Base-by-base conservation (phyloP, 345 rosid species). In the Turritis glabra region DNA sequence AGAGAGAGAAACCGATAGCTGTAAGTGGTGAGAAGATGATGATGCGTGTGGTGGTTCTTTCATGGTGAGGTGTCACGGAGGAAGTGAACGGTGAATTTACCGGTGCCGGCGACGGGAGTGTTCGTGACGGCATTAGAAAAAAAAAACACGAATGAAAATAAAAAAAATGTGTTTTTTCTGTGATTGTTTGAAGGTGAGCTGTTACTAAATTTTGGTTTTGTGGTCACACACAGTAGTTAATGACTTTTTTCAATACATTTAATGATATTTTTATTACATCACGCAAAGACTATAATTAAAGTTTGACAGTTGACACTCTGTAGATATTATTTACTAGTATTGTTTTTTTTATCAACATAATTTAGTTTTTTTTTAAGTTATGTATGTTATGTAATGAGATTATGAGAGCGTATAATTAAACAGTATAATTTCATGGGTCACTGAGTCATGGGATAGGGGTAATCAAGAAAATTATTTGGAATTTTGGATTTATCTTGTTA, bases 71-170 rank as follows among this genome's bases (percentile, higher is more conserved):
- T 53, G 58, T 2, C 19, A 53, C 35, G 60, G 60, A 55, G 13
- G 21, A 29, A 56, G 41, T 5, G 13, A 23, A 40, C 17, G 69
- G 71, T 1, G 25, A 47, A 23, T 3, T 59, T 21, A 12, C 75
- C 17, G 79, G 78, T 38, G 67, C 67, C 65, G 63, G 40, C 21
- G 79, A 80, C 1, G 83, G 80, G 44, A 80, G 23, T 25, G 68
- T 48, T 43, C 91, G 85, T 2, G 88, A 80, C 61, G 90, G 86
- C 86, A 87, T 40, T 40, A 40, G 6, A 44, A 44, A 17, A 44
- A n/a, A n/a, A n/a, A n/a, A n/a, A n/a, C n/a, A n/a, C n/a, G n/a
- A n/a, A n/a, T 57, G 32, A 35, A 69, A 56, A 8, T 29, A 8
- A 17, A 14, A 1, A 56, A 54, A 27, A 15, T 8, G 1, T 3